Evolutionary conservation across 2,329 filamentous ascomycete species (phyloP).

Genomic region (Colletotrichum agaves): DNA sequence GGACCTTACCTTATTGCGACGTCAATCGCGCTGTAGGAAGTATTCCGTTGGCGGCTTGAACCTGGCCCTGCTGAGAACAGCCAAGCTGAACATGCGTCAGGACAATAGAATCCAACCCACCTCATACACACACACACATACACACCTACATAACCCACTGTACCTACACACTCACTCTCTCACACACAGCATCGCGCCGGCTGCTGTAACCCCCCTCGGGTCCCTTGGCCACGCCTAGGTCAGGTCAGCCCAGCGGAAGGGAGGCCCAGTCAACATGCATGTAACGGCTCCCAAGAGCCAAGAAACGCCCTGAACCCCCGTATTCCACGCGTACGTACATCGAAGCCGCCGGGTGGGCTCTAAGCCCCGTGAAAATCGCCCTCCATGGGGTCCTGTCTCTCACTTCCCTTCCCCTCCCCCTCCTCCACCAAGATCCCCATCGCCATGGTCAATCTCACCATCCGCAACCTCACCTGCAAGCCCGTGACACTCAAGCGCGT

Average conservation of each 20-base stretch:
- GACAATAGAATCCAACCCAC: slow-evolving; percentile 21
- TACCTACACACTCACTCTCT: background rate
- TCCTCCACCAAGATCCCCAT: slow-evolving; percentile 26
- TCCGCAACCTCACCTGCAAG: slow-evolving; percentile 84
- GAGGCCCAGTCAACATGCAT: slow-evolving; percentile 35
- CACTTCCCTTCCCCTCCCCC: slow-evolving; percentile 27
- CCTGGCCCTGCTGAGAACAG: slow-evolving; percentile 7
- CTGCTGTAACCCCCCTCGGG: slow-evolving; percentile 8
- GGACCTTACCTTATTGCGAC: slow-evolving; percentile 9
- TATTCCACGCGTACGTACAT: slow-evolving; percentile 30
- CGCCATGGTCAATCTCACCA: slow-evolving; percentile 68
- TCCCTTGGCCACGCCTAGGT: slow-evolving; percentile 8
- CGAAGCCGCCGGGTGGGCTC: slow-evolving; percentile 25
- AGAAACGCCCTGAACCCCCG: slow-evolving; percentile 24
- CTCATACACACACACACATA: background rate
- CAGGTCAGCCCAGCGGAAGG: slow-evolving; percentile 19
- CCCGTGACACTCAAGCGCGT: slow-evolving; percentile 78
- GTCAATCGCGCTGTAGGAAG: slow-evolving; percentile 22
- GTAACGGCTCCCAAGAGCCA: slow-evolving; percentile 23
- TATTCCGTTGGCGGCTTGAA: slow-evolving; percentile 3
- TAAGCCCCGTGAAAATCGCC: slow-evolving; percentile 33
- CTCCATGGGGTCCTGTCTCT: slow-evolving; percentile 30
- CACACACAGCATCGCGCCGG: background rate
- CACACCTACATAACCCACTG: too few species aligned
- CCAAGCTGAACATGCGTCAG: slow-evolving; percentile 32